Base-by-base conservation (phyloP, 768 basidiomycete species). In the Infundibulicybe gibba region DNA sequence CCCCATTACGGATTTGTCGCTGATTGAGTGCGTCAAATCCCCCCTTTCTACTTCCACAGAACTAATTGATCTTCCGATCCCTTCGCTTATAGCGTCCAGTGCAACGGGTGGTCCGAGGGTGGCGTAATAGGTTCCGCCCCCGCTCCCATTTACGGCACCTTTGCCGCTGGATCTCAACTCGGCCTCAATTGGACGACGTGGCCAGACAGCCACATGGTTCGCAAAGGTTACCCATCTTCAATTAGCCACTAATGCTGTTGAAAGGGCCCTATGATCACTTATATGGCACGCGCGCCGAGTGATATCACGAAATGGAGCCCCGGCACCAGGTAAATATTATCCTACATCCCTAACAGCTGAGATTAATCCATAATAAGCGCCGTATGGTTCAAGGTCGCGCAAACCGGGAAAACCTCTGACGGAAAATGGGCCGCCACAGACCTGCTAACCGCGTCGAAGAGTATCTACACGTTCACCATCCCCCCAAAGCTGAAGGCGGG, bases 361-460 rank as follows among this genome's bases (percentile, higher is more conserved):
- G 16, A 40, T 15, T n/a, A 15, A 21, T 17, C 13, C 10, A 37
- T 32, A 12, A 25, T 15, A 14, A 75, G 73, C 17, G 69, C 70
- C 13, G 74, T 76, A 4, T 77, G 76, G 77, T 76, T 76, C 70
- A 77, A 77, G 54, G 67, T 77, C 13, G 65, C 65, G n/a, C 57
- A 77, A 47, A 39, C 61, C 21, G 77, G 77, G n/a, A 75, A 74
- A 55, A 66, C 62, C 9, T 49, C 67, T 2, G 66, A 66, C 43
- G 75, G 74, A 6, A 63, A 65, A 40, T 75, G 74, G 76, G 74
- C 73, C 2, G 63, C 72, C 14, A 69, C 70, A 0, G 67, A 71
- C 44, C 43, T 71, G 15, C 61, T 76, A 19, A 58, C 58, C 6
- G 67, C 65, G 1, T 51, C 61, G n/a, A 62, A 74, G 49, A 66